phyloP scores from a whole-genome alignment of 495 filamentous ascomycete species.

The Penicillium soppii region DNA sequence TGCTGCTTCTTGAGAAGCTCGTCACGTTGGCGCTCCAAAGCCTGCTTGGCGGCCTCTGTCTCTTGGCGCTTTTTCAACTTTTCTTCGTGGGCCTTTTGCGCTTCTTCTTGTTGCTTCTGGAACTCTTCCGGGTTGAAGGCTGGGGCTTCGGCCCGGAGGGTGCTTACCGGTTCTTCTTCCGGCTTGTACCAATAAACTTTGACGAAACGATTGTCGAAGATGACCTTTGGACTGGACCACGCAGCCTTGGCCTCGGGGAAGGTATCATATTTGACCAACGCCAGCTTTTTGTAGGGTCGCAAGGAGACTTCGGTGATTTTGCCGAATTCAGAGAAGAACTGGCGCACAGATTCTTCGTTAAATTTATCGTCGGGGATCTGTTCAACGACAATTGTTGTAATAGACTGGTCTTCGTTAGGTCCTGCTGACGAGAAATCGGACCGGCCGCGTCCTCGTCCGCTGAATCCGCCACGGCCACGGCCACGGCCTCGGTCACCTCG shows the following conservation, averaged over 20 bases:
- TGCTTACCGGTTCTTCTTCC: slow-evolving; percentile 40
- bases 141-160: slow-evolving; percentile 24
- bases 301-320: slow-evolving; percentile 70
- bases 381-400: slow-evolving; percentile 84
- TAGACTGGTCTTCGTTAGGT: slow-evolving; percentile 69
- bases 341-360: slow-evolving; percentile 67
- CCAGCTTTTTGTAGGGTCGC: slow-evolving; percentile 73
- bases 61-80: slow-evolving; percentile 72
- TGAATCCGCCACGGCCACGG: slow-evolving; percentile 46
- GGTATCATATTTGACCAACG: slow-evolving; percentile 75
- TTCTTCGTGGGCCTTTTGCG: slow-evolving; percentile 76
- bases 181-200: slow-evolving; percentile 95
- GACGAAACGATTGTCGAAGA: slow-evolving; percentile 97
- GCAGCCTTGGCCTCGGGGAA: slow-evolving; percentile 76
- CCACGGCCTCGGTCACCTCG: slow-evolving; percentile 49
- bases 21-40: slow-evolving; percentile 73
- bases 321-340: slow-evolving; percentile 86
- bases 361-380: slow-evolving; percentile 90
- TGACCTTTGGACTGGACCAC: slow-evolving; percentile 87
- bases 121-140: slow-evolving; percentile 80
- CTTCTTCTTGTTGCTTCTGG: slow-evolving; percentile 70
- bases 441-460: slow-evolving; percentile 53
- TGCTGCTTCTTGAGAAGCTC: slow-evolving; percentile 72
- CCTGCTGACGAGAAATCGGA: slow-evolving; percentile 74
- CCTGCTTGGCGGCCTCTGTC: slow-evolving; percentile 65